phyloP scores from a whole-genome alignment of 176 grass and related monocot genomes.

The Oryza meridionalis region DNA sequence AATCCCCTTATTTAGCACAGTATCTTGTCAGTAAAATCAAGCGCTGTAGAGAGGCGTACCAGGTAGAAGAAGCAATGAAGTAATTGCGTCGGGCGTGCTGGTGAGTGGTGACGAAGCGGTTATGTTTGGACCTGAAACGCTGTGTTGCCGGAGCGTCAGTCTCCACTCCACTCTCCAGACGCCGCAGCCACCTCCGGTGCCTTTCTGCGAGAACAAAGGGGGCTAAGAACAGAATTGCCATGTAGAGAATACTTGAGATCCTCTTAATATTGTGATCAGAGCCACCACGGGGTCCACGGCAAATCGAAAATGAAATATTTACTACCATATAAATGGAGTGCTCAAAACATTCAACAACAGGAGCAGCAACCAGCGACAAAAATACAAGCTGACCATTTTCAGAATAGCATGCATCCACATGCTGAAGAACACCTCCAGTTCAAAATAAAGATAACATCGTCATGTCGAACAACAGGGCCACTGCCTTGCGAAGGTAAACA shows the following conservation, averaged over 20 bases:
- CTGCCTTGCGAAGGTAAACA: constrained; percentile 8
- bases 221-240: neutral
- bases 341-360: neutral
- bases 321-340: neutral
- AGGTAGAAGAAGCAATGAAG: neutral
- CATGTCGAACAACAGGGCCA: constrained; percentile 8
- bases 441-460: constrained; percentile 27
- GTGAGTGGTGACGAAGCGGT: neutral
- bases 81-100: neutral
- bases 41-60: neutral
- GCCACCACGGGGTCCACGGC: neutral
- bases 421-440: constrained; percentile 25
- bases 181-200: neutral
- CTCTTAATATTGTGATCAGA: neutral
- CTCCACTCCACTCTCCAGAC: neutral
- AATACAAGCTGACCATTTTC: neutral
- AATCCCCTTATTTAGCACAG: neutral
- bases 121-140: neutral
- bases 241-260: neutral
- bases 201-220: neutral
- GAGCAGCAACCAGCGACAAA: neutral
- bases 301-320: neutral
- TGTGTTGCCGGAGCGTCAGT: neutral
- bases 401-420: neutral
- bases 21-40: neutral